A percentile compares a stretch with the other conserved stretches of the same genome.
These are phyloP conservation scores for Piedraia hortae DNA, from an alignment of 2,329 filamentous ascomycete species.

Conservation along the genomic window DNA sequence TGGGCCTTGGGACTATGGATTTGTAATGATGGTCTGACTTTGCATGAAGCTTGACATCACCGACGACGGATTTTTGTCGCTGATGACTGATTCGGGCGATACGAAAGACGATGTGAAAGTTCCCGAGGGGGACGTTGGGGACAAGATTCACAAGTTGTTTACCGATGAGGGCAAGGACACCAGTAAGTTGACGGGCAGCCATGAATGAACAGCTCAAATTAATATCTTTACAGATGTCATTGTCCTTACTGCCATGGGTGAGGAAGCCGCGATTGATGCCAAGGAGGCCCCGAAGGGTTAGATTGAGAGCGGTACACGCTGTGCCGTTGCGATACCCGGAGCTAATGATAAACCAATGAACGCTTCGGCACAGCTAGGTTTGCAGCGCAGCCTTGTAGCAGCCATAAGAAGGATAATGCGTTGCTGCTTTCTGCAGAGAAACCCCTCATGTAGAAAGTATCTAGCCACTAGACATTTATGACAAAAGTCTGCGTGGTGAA, in stretches of 20 bases:
- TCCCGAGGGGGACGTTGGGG: conserved; percentile 67
- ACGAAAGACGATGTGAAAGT: conserved; percentile 89
- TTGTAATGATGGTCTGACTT: conserved; percentile 4
- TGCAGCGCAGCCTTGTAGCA: neutral
- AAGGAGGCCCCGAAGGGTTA: conserved; percentile 51
- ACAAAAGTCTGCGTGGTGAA: too few relatives aligned
- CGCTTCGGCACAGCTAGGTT: conserved; percentile 1
- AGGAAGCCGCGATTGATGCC: conserved; percentile 73
- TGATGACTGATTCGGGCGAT: conserved; percentile 65
- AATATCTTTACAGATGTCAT: conserved; percentile 26
- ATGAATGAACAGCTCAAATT: conserved; percentile 1
- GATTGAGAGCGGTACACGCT: too few relatives aligned
- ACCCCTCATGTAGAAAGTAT: too few relatives aligned
- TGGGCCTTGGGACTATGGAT: conserved; percentile 6
- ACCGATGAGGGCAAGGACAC: conserved; percentile 65
- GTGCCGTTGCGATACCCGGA: too few relatives aligned
- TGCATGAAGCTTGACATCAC: conserved; percentile 54
- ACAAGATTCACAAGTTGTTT: conserved; percentile 65
- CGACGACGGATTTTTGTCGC: conserved; percentile 81
- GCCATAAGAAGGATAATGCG: too few relatives aligned
- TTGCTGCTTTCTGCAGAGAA: too few relatives aligned
- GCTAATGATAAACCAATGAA: too few relatives aligned
- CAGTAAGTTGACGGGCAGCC: conserved; percentile 35
- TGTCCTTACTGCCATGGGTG: conserved; percentile 84
- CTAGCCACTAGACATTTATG: too few relatives aligned